A percentile compares a stretch with the other conserved stretches of the same genome.
Conservation (phyloP, 139 green algal genomes). For the Coelastrella sp. region DNA sequence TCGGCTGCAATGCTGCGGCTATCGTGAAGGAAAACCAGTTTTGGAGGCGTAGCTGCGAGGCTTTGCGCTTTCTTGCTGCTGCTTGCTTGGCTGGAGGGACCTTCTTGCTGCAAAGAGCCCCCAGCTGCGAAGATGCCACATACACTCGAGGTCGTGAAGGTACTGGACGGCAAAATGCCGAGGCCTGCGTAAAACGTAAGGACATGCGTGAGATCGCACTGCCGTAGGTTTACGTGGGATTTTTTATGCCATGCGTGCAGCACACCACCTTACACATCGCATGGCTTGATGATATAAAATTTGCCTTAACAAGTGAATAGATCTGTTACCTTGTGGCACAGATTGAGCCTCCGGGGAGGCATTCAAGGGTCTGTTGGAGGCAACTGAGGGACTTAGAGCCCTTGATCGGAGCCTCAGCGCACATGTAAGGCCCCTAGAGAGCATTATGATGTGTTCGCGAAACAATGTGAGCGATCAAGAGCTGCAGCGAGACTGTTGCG, state of each 20-base stretch:
- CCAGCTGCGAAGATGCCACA: conserved; percentile 2
- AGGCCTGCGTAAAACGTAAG: not conserved
- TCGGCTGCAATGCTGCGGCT: conserved; percentile 5
- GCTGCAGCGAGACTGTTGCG: not conserved
- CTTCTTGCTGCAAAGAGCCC: not conserved
- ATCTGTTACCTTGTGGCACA: not conserved
- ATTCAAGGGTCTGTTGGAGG: not conserved
- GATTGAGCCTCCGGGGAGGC: not conserved
- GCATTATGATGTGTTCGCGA: not conserved
- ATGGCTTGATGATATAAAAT: no score
- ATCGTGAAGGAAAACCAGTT: not conserved
- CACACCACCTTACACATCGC: not conserved
- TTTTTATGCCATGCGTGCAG: not conserved
- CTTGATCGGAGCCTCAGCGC: not conserved
- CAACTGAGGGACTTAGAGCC: not conserved
- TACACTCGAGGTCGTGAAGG: not conserved
- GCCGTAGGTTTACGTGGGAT: not conserved
- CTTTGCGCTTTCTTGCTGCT: not conserved
- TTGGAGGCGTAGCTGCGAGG: not conserved
- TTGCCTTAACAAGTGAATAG: not conserved
- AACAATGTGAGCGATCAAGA: not conserved
- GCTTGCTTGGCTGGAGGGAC: not conserved
- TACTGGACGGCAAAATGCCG: not conserved
- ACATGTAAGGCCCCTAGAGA: not conserved
- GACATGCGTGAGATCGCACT: not conserved